Evolutionary conservation across 2,329 filamentous ascomycete species (phyloP).

Genomic region (Daldinia sp.): DNA sequence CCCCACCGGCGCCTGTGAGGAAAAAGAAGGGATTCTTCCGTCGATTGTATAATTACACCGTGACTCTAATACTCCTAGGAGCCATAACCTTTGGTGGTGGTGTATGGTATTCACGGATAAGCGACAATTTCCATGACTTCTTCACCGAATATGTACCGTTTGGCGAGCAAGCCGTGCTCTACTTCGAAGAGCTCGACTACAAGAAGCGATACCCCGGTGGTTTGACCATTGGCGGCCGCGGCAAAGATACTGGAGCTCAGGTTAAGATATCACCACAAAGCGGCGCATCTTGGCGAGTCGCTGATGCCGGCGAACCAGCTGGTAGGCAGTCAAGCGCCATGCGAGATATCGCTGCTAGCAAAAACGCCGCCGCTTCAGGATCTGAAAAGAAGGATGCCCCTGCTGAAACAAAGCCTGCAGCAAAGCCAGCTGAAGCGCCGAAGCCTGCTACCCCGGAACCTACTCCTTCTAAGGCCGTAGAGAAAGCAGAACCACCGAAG

Average conservation of each 20-base stretch:
- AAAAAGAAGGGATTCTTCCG: constrained; percentile 76
- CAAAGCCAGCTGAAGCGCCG: constrained; percentile 48
- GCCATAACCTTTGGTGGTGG: constrained; percentile 86
- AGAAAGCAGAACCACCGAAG: constrained; percentile 32
- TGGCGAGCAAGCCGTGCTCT: constrained; percentile 93
- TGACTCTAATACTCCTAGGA: constrained; percentile 81
- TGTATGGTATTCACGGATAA: constrained; percentile 91
- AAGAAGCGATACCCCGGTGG: constrained; percentile 79
- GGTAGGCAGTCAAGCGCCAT: constrained; percentile 50
- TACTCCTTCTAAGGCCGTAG: constrained; percentile 40
- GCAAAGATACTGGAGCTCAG: constrained; percentile 72
- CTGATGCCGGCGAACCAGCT: constrained; percentile 48
- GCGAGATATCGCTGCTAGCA: constrained; percentile 43
- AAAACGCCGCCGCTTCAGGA: constrained; percentile 45
- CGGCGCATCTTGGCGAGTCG: constrained; percentile 76
- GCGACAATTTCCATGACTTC: constrained; percentile 98
- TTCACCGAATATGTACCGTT: constrained; percentile 97
- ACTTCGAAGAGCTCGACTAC: constrained; percentile 95
- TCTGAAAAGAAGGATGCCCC: constrained; percentile 45
- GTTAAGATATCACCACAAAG: constrained; percentile 88
- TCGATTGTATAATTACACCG: constrained; percentile 80
- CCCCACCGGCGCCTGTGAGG: constrained; percentile 59
- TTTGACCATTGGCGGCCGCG: constrained; percentile 61
- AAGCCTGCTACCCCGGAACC: constrained; percentile 47
- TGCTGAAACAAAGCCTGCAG: constrained; percentile 44